Conservation (phyloP, 1,284 basidiomycete genomes). For the Pyrrhoderma lamaoense region DNA sequence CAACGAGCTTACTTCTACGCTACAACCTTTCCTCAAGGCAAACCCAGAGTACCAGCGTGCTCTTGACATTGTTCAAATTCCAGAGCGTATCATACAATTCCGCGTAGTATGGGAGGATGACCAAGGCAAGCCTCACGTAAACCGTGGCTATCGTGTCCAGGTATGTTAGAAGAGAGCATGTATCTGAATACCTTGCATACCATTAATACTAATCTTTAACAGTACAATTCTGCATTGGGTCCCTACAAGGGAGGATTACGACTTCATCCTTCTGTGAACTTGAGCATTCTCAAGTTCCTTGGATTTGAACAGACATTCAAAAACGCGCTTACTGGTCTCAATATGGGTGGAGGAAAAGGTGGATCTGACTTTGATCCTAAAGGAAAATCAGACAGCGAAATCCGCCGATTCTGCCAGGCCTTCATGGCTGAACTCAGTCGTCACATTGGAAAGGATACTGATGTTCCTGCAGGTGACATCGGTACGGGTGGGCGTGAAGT, state of each 20-base stretch:
- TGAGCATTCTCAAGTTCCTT: conserved; percentile 82
- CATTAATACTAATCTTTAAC: background rate
- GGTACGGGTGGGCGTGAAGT: conserved; percentile 64
- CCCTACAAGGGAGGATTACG: conserved; percentile 82
- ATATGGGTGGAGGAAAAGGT: conserved; percentile 73
- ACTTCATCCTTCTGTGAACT: conserved; percentile 76
- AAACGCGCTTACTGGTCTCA: conserved; percentile 74
- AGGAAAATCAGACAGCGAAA: conserved; percentile 73
- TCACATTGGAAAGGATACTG: conserved; percentile 70
- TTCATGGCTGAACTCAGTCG: conserved; percentile 72
- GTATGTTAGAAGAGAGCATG: conserved; percentile 27
- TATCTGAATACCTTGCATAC: too few relatives aligned
- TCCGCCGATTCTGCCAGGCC: conserved; percentile 61
- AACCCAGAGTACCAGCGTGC: conserved; percentile 70
- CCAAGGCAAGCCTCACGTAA: conserved; percentile 60
- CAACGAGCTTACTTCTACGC: conserved; percentile 58
- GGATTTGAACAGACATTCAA: conserved; percentile 83
- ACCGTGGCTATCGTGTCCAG: conserved; percentile 73
- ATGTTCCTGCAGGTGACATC: conserved; percentile 79
- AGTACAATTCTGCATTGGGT: conserved; percentile 80
- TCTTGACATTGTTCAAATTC: conserved; percentile 64
- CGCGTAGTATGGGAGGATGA: conserved; percentile 79
- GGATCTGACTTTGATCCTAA: conserved; percentile 77
- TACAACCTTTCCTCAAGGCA: conserved; percentile 60
- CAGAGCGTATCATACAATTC: conserved; percentile 74